Base-by-base conservation (phyloP, 1,284 basidiomycete species). In the Cystobasidium pallidum region DNA sequence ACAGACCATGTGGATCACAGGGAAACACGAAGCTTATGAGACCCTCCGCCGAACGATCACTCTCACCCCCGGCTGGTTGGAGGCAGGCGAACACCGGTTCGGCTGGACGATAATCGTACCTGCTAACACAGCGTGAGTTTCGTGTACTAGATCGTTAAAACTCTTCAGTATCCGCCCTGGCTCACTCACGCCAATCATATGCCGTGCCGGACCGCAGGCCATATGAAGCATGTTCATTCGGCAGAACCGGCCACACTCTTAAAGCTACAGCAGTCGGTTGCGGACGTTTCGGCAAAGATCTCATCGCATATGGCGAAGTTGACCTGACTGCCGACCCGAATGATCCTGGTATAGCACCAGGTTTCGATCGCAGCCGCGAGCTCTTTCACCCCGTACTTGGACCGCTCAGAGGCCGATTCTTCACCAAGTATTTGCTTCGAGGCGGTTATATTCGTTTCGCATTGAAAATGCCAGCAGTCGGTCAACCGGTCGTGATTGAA, bases 91-190 rank as follows among this genome's bases (percentile, higher is more conserved):
- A 51, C 68, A 71, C 36, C 45, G 34, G 21, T 71, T 64, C 61
- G 36, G n/a, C 17, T 71, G 61, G 59, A 55, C 49, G 32, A 62
- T 71, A 32, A 47, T 71, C 6, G 68, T 71, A 10, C 68, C 68
- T 47, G 45, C 68, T 24, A 71, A 71, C 47, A 71, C 68, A 10
- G 68, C 68, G 68, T 59, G 24, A 64, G 49, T 19, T 63, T 43
- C 7, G 28, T 10, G 4, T 30, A 19, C 24, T 39, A n/a, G 10
- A 2, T 19, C 7, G 32, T 30, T 10, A 10, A 36, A 11, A 21
- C 24, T 1, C 1, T 26, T 1, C 21, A 39, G n/a, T 59, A 10
- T 36, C 39, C 24, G 1, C 0, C 19, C 26, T 47, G 2, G 13
- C 11, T 61, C 15, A 21, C 36, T 45, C 19, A 24, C 39, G 58